A percentile compares a stretch with the other conserved stretches of the same genome.
Conservation (phyloP, 164 flowering plant species). For the Annona squamosa region DNA sequence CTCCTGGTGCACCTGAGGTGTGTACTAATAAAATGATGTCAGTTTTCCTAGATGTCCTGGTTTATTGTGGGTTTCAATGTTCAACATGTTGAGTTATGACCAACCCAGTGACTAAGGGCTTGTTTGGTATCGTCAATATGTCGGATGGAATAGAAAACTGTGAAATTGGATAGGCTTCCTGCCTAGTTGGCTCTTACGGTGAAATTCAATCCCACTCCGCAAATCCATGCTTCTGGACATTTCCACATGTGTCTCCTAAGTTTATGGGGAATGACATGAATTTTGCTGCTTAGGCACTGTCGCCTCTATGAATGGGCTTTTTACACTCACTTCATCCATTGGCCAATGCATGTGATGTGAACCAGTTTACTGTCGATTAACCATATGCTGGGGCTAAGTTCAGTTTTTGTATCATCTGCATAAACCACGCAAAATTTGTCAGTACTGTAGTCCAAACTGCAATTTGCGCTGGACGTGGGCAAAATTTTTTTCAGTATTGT, state of each 20-base stretch:
- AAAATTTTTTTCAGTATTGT: neutral
- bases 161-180: no score
- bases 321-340: neutral
- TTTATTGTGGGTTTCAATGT: neutral
- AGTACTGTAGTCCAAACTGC: neutral
- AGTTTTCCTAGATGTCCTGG: neutral
- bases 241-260: neutral
- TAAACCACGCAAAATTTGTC: neutral
- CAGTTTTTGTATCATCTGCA: neutral
- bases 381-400: neutral
- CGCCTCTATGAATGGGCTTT: neutral
- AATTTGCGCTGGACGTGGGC: neutral
- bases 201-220: no score
- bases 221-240: no score
- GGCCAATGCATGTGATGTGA: neutral
- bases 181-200: no score
- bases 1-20: slow-evolving; percentile 98
- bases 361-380: neutral
- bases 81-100: neutral
- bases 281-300: neutral
- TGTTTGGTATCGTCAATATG: no score
- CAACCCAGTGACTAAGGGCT: neutral
- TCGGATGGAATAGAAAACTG: no score
- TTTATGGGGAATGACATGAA: neutral
- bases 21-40: neutral